These are phyloP conservation scores for Lomentospora prolificans DNA, from an alignment of 2,329 filamentous ascomycete species.

Conservation along the genomic window DNA sequence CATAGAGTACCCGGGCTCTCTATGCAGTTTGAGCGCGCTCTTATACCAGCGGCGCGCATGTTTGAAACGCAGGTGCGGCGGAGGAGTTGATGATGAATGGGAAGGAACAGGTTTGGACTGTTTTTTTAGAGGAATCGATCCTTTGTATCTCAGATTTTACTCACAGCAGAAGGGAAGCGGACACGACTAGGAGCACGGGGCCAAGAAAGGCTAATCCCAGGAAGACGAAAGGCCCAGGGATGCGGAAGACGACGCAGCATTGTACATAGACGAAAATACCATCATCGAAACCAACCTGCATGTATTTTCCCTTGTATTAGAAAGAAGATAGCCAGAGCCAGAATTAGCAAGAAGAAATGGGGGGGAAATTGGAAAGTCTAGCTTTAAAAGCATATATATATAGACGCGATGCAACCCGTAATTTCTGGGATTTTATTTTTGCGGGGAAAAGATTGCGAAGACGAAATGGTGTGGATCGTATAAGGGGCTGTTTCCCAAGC, in stretches of 20 bases:
- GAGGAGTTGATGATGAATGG: background rate
- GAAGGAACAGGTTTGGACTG: no score
- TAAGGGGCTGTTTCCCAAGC: background rate
- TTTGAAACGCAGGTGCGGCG: background rate
- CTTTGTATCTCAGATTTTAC: background rate
- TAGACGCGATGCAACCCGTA: no score
- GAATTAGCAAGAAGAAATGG: no score
- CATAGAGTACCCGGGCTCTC: no score
- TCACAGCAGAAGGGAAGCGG: background rate
- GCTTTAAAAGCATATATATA: no score
- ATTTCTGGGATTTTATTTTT: background rate
- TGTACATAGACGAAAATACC: constrained; percentile 3
- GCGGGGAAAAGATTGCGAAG: background rate
- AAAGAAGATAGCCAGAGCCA: background rate
- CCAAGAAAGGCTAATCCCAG: background rate
- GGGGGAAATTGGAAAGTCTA: no score
- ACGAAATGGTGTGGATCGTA: background rate
- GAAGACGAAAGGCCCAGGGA: background rate
- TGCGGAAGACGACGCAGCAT: background rate
- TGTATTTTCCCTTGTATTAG: background rate
- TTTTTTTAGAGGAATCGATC: no score
- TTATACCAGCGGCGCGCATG: background rate
- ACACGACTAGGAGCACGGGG: no score
- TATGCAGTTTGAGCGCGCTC: no score
- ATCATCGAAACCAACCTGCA: background rate